Evolutionary conservation across 371 early-diverging fungal genomes (phyloP).

Genomic region (Mortierella sp.): DNA sequence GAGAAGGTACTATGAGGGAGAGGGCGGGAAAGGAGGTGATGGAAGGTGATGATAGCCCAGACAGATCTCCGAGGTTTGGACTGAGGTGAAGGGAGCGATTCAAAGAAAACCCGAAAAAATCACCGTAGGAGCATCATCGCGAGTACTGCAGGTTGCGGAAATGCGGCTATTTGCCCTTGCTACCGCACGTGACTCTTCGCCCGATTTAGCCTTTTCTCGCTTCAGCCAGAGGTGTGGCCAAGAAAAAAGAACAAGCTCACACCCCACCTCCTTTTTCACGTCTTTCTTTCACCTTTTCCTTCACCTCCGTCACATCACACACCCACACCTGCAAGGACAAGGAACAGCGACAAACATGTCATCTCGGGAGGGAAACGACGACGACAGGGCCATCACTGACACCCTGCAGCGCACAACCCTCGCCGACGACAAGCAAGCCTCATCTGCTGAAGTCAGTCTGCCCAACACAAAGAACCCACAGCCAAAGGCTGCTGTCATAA

Average conservation of each 20-base stretch:
- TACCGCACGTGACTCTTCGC: not conserved
- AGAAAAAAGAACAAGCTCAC: no score
- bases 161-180: no score
- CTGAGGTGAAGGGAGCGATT: not conserved
- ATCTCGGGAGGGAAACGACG: constrained; percentile 16
- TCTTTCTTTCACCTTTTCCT: not conserved
- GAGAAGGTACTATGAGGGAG: not conserved
- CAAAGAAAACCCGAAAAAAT: not conserved
- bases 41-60: constrained; percentile 6
- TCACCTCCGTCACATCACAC: not conserved
- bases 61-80: constrained; percentile 12
- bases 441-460: not conserved
- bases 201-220: not conserved
- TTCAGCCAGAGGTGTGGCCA: no score
- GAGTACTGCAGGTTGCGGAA: not conserved
- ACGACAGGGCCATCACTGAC: constrained; percentile 17
- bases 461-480: not conserved
- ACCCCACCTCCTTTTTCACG: no score
- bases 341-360: constrained; percentile 18
- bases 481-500: not conserved
- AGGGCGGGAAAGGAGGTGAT: not conserved
- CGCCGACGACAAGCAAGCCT: not conserved
- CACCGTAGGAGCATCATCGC: constrained; percentile 1
- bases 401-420: not conserved
- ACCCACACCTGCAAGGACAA: not conserved